Evolutionary conservation across 2,329 filamentous ascomycete species (phyloP), one percentile per base, ranked within the genome.

Genomic region (Trichoderma brevicompactum): DNA sequence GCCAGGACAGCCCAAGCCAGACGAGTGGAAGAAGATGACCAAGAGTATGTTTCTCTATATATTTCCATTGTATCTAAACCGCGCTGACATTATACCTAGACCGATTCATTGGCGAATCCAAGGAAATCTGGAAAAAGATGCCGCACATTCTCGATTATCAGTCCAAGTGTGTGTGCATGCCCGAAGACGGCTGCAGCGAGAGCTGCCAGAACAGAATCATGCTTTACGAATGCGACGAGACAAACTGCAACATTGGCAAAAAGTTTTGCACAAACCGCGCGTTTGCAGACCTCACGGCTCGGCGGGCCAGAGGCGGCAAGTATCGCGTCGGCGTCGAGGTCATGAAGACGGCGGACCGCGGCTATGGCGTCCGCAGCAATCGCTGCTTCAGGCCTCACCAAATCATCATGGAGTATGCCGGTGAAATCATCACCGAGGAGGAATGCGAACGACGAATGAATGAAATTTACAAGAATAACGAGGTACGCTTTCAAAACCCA

Each of bases 331-430:
- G 95, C 53, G 94, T 99, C 8, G 95, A 99, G 76, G 94, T 98
- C 46, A 88, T 97, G 78, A 94, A 97, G 80, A 98, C 95, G 1
- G 79, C 82, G 19, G 91, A 96, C 78, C 89, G 94, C 66, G 95
- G 95, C 34, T 94, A 94, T 75, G 95, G 95, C 60, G 92, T 99
- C 56, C 90, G 95, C 67, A 92, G 91, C 74, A 97, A 94, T 78
- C 88, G 95, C 53, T 90, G 88, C 67, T 99, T 98, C 76, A 83
- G 89, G 65, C 87, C 94, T 1, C 89, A 94, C 72, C 93, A 98
- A 79, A 96, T 99, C 75, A 98, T 99, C 74, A 94, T 98, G 80
- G 95, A 99, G 74, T 99, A 99, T 74, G 94, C 94, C 0, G 95
- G 95, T 46, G 95, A 99, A 78, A 97, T 99, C 71, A 96, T 99